Percentiles rank a stretch among this genome's conserved stretches.
Conservation (phyloP, 2,329 filamentous ascomycete species). For the Bipolaris sorokiniana region DNA sequence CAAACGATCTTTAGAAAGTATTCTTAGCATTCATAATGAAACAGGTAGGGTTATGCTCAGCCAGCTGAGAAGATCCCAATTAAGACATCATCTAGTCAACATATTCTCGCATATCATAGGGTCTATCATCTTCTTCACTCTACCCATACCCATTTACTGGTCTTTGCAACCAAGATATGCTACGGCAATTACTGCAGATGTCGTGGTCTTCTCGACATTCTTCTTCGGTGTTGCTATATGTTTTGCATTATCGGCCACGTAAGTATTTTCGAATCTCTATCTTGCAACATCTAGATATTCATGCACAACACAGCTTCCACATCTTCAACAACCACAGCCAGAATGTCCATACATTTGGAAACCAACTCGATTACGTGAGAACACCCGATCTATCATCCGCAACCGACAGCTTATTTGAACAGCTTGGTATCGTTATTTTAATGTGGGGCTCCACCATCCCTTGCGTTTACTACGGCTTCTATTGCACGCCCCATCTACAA, state of each 20-base stretch:
- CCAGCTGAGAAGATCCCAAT: neutral
- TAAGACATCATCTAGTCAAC: neutral
- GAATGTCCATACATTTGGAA: conserved; percentile 1
- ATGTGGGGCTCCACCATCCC: conserved; percentile 8
- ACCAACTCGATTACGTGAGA: conserved; percentile 2
- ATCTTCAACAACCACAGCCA: conserved; percentile 2
- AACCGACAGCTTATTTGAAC: neutral
- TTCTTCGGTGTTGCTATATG: conserved; percentile 4
- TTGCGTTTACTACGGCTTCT: conserved; percentile 3
- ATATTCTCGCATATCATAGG: conserved; percentile 3
- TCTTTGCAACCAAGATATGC: neutral
- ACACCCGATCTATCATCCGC: too few relatives aligned
- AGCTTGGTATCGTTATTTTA: conserved; percentile 2
- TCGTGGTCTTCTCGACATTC: neutral
- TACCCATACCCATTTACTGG: neutral
- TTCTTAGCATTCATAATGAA: conserved; percentile 4
- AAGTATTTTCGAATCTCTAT: neutral
- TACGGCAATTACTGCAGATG: neutral
- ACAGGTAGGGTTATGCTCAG: neutral
- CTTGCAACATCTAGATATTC: neutral
- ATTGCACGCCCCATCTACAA: neutral
- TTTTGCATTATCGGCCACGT: conserved; percentile 3
- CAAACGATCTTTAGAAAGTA: neutral
- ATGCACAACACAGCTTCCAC: neutral
- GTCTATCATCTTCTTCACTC: neutral